Evolutionary conservation across 164 flowering plant genomes (phyloP).

Genomic region (Umbellularia californica): DNA sequence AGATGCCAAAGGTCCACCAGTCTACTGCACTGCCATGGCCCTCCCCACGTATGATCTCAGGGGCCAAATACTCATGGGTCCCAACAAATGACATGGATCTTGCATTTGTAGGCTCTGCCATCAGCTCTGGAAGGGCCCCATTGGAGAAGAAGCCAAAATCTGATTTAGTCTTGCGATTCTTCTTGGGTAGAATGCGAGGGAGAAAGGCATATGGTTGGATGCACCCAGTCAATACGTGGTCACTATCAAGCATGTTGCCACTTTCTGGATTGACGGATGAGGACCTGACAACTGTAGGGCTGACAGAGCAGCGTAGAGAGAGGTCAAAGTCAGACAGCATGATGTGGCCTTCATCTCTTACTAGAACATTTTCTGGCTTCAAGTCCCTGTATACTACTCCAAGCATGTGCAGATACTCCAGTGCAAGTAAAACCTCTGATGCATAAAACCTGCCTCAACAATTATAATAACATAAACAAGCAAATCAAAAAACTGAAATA

Average conservation of each 20-base stretch:
- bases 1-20: conserved; percentile 19
- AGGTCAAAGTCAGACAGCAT: conserved; percentile 18
- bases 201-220: conserved; percentile 6
- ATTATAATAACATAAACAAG: neutral
- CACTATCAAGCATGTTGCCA: conserved; percentile 4
- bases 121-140: conserved; percentile 5
- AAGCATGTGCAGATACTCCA: conserved; percentile 19
- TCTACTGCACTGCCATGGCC: conserved; percentile 19
- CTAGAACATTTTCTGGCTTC: conserved; percentile 19
- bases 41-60: conserved; percentile 20
- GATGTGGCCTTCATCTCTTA: conserved; percentile 21
- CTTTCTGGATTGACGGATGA: conserved; percentile 6
- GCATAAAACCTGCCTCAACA: conserved; percentile 14
- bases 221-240: conserved; percentile 2
- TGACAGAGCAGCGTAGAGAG: conserved; percentile 15
- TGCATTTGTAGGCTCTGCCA: conserved; percentile 14
- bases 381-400: conserved; percentile 13
- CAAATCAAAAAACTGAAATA: neutral
- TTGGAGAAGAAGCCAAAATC: conserved; percentile 5
- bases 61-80: conserved; percentile 17
- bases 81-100: conserved; percentile 17
- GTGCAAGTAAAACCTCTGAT: conserved; percentile 12
- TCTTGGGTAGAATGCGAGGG: conserved; percentile 13
- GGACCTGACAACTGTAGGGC: conserved; percentile 13
- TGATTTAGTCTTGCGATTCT: conserved; percentile 7